These are phyloP conservation scores for Chamaenerion angustifolium DNA, from an alignment of 345 rosid genomes.

Conservation along the genomic window DNA sequence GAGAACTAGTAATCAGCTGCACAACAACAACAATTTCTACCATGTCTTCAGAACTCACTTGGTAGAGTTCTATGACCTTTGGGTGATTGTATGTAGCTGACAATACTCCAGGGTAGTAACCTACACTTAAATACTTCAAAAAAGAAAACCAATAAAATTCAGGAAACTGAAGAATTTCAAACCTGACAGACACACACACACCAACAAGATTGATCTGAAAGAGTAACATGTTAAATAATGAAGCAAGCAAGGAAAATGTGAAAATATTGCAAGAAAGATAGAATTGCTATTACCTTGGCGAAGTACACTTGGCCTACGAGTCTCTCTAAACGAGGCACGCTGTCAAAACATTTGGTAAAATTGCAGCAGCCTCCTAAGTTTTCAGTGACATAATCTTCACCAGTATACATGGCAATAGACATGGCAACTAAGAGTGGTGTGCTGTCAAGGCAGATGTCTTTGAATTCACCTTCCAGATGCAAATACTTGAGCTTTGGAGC, in stretches of 20 bases:
- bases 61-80: conserved; percentile 50
- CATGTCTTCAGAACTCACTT: conserved; percentile 85
- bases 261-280: background rate
- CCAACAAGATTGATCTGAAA: background rate
- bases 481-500: conserved; percentile 78
- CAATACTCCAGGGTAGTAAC: conserved; percentile 48
- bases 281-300: conserved; percentile 46
- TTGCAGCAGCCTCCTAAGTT: conserved; percentile 43
- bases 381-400: conserved; percentile 75
- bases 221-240: background rate
- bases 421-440: conserved; percentile 54
- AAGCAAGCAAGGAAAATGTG: background rate
- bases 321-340: conserved; percentile 65
- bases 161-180: background rate
- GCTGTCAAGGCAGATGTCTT: conserved; percentile 57
- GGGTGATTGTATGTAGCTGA: conserved; percentile 49
- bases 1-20: conserved; percentile 67
- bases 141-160: conserved; percentile 2
- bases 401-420: conserved; percentile 85
- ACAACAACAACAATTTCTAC: conserved; percentile 70
- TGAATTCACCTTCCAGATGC: conserved; percentile 81
- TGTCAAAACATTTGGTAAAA: conserved; percentile 65
- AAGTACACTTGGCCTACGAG: conserved; percentile 75
- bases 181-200: background rate
- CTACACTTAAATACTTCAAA: conserved; percentile 87